These are phyloP conservation scores for Trametopsis cervina DNA, from an alignment of 768 basidiomycete species.

Conservation along the genomic window DNA sequence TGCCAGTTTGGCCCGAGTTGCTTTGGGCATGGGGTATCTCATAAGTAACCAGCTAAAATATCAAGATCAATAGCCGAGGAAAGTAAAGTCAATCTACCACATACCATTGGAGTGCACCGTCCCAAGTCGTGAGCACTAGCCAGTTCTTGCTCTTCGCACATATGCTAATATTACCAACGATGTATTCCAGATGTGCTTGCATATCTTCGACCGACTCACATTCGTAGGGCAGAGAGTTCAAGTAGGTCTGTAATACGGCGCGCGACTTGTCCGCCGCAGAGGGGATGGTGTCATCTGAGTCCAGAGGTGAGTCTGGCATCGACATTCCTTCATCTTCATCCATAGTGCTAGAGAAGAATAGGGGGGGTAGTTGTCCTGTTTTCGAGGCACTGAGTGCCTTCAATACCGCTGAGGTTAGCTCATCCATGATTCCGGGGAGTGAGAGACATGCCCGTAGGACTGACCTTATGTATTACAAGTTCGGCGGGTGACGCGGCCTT, in stretches of 20 bases:
- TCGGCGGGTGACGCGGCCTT: conserved; percentile 21
- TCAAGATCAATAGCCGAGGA: neutral
- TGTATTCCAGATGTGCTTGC: conserved; percentile 60
- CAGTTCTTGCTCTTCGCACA: conserved; percentile 75
- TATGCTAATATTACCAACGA: conserved; percentile 60
- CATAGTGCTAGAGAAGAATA: conserved; percentile 27
- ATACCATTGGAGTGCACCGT: conserved; percentile 73
- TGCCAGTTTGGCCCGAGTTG: conserved; percentile 66
- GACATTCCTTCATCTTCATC: conserved; percentile 51
- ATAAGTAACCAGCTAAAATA: conserved; percentile 65
- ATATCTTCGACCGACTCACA: conserved; percentile 68
- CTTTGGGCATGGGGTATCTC: conserved; percentile 69
- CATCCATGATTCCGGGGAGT: conserved; percentile 1
- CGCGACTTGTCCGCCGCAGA: conserved; percentile 48
- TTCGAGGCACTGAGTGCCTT: conserved; percentile 1
- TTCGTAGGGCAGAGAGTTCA: conserved; percentile 64
- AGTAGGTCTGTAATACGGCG: conserved; percentile 56
- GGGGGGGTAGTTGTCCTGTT: neutral
- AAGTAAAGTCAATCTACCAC: conserved; percentile 13
- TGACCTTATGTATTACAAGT: conserved; percentile 17
- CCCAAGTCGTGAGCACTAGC: conserved; percentile 69
- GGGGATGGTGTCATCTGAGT: conserved; percentile 20
- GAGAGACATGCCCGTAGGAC: neutral
- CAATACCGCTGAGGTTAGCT: neutral
- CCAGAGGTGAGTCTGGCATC: conserved; percentile 37